Conservation (phyloP, 768 basidiomycete species). For the Scleroderma citrinum region DNA sequence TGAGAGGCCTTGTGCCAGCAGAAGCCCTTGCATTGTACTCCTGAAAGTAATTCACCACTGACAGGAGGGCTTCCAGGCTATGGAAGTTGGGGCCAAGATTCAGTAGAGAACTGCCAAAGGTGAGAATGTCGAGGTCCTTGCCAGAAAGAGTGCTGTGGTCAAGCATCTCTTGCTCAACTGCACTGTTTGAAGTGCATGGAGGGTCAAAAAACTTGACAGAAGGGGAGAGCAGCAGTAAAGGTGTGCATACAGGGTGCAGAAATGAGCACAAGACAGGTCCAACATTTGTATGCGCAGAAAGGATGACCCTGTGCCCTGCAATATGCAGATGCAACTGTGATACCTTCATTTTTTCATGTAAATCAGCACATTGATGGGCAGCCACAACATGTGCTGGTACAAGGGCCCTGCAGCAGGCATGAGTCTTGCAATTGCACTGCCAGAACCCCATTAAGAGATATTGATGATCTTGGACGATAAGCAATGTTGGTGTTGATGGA, state of each 20-base stretch:
- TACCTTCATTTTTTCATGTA: no score
- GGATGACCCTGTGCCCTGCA: no score
- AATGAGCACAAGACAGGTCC: no score
- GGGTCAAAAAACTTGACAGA: not conserved
- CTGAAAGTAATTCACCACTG: not conserved
- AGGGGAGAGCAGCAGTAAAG: not conserved
- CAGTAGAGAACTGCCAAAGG: not conserved
- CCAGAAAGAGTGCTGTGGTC: not conserved
- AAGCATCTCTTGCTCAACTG: conserved; percentile 3
- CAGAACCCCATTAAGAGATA: no score
- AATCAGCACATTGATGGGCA: no score
- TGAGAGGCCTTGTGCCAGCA: not conserved
- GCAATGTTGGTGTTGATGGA: no score
- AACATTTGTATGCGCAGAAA: no score
- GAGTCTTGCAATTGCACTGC: no score
- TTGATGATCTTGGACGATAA: no score
- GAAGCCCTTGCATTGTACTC: not conserved
- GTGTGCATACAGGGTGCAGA: not conserved
- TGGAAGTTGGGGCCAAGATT: conserved; percentile 6
- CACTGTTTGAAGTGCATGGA: not conserved
- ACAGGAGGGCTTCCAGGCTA: not conserved
- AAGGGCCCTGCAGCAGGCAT: no score
- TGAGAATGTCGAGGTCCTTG: conserved; percentile 2
- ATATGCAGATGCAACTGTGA: no score
- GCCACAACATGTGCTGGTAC: no score